Conservation (phyloP, 1,284 basidiomycete genomes). For the Erythrobasidium hasegawianum region DNA sequence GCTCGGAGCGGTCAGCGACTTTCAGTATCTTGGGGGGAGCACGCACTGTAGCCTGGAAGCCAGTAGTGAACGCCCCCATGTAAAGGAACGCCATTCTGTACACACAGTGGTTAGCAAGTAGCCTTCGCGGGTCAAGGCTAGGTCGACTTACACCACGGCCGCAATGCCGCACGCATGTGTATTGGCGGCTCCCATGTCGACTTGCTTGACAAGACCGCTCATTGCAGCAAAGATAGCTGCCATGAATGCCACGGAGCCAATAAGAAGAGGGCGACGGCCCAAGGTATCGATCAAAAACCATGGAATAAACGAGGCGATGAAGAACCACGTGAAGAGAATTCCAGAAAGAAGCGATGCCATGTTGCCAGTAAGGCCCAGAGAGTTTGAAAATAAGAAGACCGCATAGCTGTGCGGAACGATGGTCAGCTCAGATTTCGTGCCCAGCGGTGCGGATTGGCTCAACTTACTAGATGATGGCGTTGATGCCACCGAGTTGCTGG, state of each 20-base stretch:
- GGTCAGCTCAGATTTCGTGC: not conserved
- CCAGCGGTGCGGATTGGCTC: not conserved
- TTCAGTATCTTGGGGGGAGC: no score
- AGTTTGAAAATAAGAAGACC: slow-evolving; percentile 40
- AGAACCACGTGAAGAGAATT: slow-evolving; percentile 47
- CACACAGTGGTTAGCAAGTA: no score
- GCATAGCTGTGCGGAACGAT: slow-evolving; percentile 34
- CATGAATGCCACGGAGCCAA: slow-evolving; percentile 46
- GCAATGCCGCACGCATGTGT: slow-evolving; percentile 36
- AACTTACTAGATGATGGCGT: slow-evolving; percentile 43
- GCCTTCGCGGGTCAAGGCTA: no score
- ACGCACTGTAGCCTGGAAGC: slow-evolving; percentile 47
- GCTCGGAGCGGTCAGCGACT: no score
- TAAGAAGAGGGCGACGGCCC: slow-evolving; percentile 46
- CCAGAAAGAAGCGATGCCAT: slow-evolving; percentile 45
- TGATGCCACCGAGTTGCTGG: slow-evolving; percentile 49
- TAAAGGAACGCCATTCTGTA: slow-evolving; percentile 45
- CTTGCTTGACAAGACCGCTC: slow-evolving; percentile 43
- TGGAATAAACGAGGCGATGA: slow-evolving; percentile 9
- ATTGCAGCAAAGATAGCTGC: slow-evolving; percentile 45
- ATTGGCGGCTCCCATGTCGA: slow-evolving; percentile 42
- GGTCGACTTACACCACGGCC: slow-evolving; percentile 41
- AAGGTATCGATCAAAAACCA: slow-evolving; percentile 46
- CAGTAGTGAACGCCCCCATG: slow-evolving; percentile 48
- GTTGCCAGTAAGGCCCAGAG: slow-evolving; percentile 24